Conservation (phyloP, 75 land plant genomes). For the Sequoiadendron giganteum region DNA sequence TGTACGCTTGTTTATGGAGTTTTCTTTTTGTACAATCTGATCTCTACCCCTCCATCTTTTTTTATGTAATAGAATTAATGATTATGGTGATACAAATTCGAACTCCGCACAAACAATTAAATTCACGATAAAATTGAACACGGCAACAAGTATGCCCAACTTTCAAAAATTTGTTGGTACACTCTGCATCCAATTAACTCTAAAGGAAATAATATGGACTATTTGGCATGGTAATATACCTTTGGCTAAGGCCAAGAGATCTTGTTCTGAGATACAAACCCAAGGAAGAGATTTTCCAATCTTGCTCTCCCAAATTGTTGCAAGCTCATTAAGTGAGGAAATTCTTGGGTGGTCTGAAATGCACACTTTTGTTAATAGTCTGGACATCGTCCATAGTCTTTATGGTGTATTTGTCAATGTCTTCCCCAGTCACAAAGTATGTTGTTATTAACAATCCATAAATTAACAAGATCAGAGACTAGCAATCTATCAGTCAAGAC, state of each 20-base stretch:
- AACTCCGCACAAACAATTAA: no score
- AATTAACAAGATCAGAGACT: no score
- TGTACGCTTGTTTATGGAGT: no score
- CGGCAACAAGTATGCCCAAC: no score
- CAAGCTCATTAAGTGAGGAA: no score
- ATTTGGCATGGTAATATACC: constrained; percentile 16
- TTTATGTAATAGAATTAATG: no score
- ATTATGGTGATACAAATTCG: no score
- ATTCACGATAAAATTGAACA: no score
- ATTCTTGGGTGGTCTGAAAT: no score
- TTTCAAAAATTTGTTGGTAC: no score
- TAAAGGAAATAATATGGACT: background rate
- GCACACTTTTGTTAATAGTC: constrained; percentile 45
- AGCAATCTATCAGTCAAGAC: background rate
- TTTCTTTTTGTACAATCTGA: no score
- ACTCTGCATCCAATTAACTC: background rate
- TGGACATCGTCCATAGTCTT: constrained; percentile 26
- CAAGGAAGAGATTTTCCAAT: constrained; percentile 38
- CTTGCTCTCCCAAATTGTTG: constrained; percentile 3
- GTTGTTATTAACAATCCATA: constrained; percentile 6
- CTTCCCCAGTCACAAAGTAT: constrained; percentile 34
- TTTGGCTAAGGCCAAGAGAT: constrained; percentile 28
- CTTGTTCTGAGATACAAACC: constrained; percentile 24
- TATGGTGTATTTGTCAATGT: constrained; percentile 49
- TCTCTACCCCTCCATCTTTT: no score